Evolutionary conservation across 2,329 filamentous ascomycete genomes (phyloP), one percentile per base, ranked within the genome.

Genomic region (Onygenales sp.): DNA sequence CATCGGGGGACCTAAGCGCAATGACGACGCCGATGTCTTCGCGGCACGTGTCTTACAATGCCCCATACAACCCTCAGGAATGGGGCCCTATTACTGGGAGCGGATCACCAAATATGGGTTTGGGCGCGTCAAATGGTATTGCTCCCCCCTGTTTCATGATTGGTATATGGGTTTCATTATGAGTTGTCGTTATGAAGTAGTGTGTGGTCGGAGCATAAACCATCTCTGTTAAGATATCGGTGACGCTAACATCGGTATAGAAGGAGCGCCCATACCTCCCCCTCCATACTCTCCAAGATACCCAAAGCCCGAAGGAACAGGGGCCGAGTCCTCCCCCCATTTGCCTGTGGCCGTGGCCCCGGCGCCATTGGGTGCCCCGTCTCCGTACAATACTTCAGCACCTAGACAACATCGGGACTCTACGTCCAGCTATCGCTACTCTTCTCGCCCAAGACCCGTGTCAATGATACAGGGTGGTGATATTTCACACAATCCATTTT

Each of bases 21-120:
- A 70, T 66, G 17, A 62, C 66, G 9, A 70, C 72, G 52, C 69
- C 73, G 31, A 72, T 75, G 72, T 64, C 70, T n/a, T 66, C 67
- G 45, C 69, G 74, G 57, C 65, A 70, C 7, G 54, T 64, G 32
- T 61, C 63, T 33, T 75, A 74, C 57, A 74, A 63, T 60, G 66
- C 70, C 27, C 68, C 72, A 7, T 77, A 77, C 57, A 75, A 77
- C 58, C 75, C 75, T 38, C 72, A 73, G 56, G 71, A 76, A 64
- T 77, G 75, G 75, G 72, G 69, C 1, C 69, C 70, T 17, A 67
- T 72, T 43, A 64, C 65, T 14, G 63, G 14, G 32, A 39, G 41
- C 21, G 35, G 32, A 9, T 59, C 65, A 21, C 54, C 62, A 43
- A 60, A 59, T 38, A 50, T 57, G 42, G 61, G 61, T 35, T 63